A percentile compares a stretch with the other conserved stretches of the same genome.
phyloP scores from a whole-genome alignment of 2,329 filamentous ascomycete species.

The Aspergillus brunneoviolaceus region DNA sequence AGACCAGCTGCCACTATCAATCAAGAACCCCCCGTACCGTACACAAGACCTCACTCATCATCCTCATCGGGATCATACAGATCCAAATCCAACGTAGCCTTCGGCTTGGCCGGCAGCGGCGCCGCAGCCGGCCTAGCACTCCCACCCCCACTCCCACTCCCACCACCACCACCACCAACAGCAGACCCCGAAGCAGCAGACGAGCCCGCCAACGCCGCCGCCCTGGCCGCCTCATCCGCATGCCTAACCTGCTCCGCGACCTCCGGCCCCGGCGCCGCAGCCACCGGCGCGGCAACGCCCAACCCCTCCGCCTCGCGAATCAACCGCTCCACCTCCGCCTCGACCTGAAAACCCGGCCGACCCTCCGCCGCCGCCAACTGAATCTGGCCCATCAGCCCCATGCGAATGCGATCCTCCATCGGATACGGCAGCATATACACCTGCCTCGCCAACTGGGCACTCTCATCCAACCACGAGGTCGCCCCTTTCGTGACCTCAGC shows the following conservation, averaged over 20 bases:
- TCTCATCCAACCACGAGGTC: slow-evolving; percentile 44
- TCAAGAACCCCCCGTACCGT: neutral
- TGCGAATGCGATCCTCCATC: slow-evolving; percentile 45
- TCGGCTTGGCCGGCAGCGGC: slow-evolving; percentile 33
- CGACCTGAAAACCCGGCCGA: slow-evolving; percentile 55
- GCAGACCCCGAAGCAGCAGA: slow-evolving; percentile 8
- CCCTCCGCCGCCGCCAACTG: slow-evolving; percentile 52
- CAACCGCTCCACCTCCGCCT: slow-evolving; percentile 46
- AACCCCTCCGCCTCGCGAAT: slow-evolving; percentile 58
- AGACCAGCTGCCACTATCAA: neutral
- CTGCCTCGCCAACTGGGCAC: slow-evolving; percentile 40
- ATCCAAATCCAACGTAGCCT: slow-evolving; percentile 45
- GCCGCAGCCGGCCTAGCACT: slow-evolving; percentile 18
- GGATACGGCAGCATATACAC: slow-evolving; percentile 47
- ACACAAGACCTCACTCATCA: slow-evolving; percentile 32
- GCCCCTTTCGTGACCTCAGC: slow-evolving; percentile 41
- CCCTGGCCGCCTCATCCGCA: slow-evolving; percentile 34
- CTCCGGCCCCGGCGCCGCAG: slow-evolving; percentile 33
- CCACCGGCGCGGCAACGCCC: slow-evolving; percentile 42
- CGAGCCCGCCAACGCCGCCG: slow-evolving; percentile 33
- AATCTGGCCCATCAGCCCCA: slow-evolving; percentile 48
- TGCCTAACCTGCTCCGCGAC: slow-evolving; percentile 37
- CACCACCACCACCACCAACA: no score
- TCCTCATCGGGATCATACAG: slow-evolving; percentile 48
- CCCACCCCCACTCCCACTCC: slow-evolving; percentile 8